Base-by-base conservation (phyloP, 2,329 filamentous ascomycete species). In the Alternaria gansuensis region DNA sequence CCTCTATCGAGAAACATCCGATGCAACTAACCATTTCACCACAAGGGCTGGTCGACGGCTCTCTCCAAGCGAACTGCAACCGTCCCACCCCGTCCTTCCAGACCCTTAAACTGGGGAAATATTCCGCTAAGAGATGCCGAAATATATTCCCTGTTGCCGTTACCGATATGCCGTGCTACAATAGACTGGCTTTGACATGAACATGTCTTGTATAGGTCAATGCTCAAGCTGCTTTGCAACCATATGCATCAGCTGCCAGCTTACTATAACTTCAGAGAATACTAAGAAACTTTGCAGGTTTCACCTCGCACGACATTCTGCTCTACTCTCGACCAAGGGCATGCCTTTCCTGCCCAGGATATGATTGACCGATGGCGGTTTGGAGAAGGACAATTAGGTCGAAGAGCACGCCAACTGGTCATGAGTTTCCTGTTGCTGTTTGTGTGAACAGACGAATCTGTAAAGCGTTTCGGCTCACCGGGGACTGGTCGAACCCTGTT, bases 311-410 rank as follows among this genome's bases (percentile, higher is more conserved):
- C 37, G 45, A 51, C 5, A 28, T 8, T 44, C n/a, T 56, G 23
- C 29, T 44, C 9, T 43, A 29, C 40, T 37, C 34, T 43, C 37
- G 37, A 56, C 28, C n/a, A 33, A 51, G 24, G 37, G 37, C 37
- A 26, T 24, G 31, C 39, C 28, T 46, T 46, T 51, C 37, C 46
- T 39, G 40, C 13, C 26, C 17, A 31, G 34, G 36, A 43, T 21
- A 31, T 24, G 31, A 33, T 33, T 68, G 3, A 36, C 67, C 17
- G 48, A 65, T 28, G 53, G 54, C 4, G 65, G 68, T 17, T 36
- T 70, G 28, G 60, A 59, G 13, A 67, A 63, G 50, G 63, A 68
- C 33, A 69, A 66, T 10, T 69, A 62, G 67, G 41, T 51, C 17
- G 67, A 67, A 24, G 57, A 66, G 41, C 28, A 46, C 26, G 63